Base-by-base conservation (phyloP, 495 filamentous ascomycete species). In the Clavariopsis aquatica region DNA sequence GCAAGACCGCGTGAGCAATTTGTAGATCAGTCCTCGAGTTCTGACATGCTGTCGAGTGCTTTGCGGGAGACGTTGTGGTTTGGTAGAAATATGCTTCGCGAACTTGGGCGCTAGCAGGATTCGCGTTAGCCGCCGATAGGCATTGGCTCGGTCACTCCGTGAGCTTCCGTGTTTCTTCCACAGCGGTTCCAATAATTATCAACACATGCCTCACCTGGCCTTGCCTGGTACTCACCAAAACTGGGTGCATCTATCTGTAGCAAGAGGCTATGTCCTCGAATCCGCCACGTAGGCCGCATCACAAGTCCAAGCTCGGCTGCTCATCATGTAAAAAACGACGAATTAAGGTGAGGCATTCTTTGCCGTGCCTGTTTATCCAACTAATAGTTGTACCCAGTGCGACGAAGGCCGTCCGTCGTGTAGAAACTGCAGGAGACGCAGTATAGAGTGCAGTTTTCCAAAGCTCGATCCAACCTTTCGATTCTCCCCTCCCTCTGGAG, bases 241-340 rank as follows among this genome's bases (percentile, higher is more conserved):
- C n/a, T n/a, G 38, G 38, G 38, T 10, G n/a, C 6, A 43, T n/a
- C 15, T n/a, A 8, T n/a, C 13, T 6, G 15, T 43, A 43, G 15
- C 38, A 3, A 10, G 15, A 17, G 2, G 12, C 38, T 3, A 43
- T 43, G 38, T 17, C 38, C 9, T 24, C 27, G n/a, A 60, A 47
- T 55, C 6, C 49, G n/a, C 22, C 29, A 6, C 56, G 63, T 3
- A 60, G 23, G 26, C 3, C 63, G 34, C 63, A 66, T 28, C 63
- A 60, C n/a, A 66, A 66, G 27, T 52, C 63, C 64, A 72, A 56
- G 54, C 31, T 26, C 52, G 69, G 38, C 45, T 74, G 72, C 51
- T 53, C 34, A 0, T 15, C 49, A 13, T 74, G 72, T 60, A 74
- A 74, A 49, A 57, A 46, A 24, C 34, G 72, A 6, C 60, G 65